Conservation (phyloP, 768 basidiomycete genomes). For the Lyophyllum shimeji region DNA sequence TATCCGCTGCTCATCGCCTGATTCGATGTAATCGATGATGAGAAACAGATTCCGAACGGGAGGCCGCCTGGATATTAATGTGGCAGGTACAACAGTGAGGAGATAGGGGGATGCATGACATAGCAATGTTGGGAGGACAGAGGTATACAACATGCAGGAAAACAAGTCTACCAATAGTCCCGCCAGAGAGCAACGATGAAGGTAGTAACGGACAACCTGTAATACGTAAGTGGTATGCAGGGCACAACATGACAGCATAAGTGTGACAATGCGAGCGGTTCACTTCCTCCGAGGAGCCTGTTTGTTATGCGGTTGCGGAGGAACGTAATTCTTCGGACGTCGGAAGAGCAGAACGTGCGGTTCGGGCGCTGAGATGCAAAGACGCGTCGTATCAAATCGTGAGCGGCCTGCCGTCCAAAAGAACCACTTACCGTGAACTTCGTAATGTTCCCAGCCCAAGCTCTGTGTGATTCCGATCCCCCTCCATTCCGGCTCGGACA, state of each 20-base stretch:
- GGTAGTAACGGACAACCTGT: slow-evolving; percentile 3
- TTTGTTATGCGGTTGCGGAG: slow-evolving; percentile 46
- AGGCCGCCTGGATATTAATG: neutral
- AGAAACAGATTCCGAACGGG: neutral
- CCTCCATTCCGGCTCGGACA: slow-evolving; percentile 91
- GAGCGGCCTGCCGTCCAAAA: neutral
- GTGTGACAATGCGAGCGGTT: slow-evolving; percentile 5
- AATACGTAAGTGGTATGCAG: slow-evolving; percentile 6
- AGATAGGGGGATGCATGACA: slow-evolving; percentile 10
- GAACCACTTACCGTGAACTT: slow-evolving; percentile 76
- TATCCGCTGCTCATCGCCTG: neutral
- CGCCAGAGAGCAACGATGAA: slow-evolving; percentile 6
- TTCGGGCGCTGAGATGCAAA: slow-evolving; percentile 64
- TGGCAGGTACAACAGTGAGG: neutral
- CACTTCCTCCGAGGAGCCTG: slow-evolving; percentile 41
- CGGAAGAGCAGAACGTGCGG: slow-evolving; percentile 95
- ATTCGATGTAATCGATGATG: slow-evolving; percentile 4
- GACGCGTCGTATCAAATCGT: slow-evolving; percentile 4
- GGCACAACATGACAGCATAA: neutral
- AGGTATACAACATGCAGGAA: slow-evolving; percentile 7
- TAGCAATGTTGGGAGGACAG: slow-evolving; percentile 12
- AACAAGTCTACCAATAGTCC: slow-evolving; percentile 12
- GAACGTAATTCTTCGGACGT: slow-evolving; percentile 67
- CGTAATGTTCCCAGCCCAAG: slow-evolving; percentile 96
- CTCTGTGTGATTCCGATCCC: slow-evolving; percentile 96